Conservation (phyloP, 2,329 filamentous ascomycete species). For the Parastagonospora nodorum region DNA sequence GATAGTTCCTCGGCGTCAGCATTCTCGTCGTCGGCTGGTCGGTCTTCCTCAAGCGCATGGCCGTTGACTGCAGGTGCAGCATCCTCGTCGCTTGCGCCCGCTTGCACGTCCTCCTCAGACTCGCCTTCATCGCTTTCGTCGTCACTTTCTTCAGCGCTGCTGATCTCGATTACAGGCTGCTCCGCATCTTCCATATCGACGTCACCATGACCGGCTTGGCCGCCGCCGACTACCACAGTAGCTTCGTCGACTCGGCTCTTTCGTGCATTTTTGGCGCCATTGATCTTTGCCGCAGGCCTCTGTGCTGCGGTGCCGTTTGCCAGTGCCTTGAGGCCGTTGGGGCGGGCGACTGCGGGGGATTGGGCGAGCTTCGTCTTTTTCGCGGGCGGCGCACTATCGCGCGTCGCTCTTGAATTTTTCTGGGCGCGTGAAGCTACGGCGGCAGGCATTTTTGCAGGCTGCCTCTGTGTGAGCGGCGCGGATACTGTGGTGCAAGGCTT, state of each 20-base stretch:
- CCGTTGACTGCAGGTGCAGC: constrained; percentile 27
- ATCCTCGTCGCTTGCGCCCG: constrained; percentile 37
- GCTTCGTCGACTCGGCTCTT: constrained; percentile 63
- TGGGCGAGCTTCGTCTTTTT: constrained; percentile 46
- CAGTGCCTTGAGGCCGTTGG: constrained; percentile 40
- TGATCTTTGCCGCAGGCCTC: constrained; percentile 56
- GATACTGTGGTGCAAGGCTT: constrained; percentile 9
- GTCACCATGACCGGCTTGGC: constrained; percentile 52
- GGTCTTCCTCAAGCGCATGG: constrained; percentile 39
- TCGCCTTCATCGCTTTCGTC: constrained; percentile 39
- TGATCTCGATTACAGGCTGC: constrained; percentile 53
- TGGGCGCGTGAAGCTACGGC: constrained; percentile 35
- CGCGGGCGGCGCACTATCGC: constrained; percentile 40
- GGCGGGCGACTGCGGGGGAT: constrained; percentile 22
- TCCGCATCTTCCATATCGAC: constrained; percentile 43
- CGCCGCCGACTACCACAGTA: constrained; percentile 58
- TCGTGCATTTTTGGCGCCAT: constrained; percentile 57
- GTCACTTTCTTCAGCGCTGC: constrained; percentile 51
- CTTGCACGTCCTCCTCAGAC: constrained; percentile 14
- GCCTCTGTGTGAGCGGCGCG: not conserved
- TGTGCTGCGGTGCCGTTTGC: constrained; percentile 35
- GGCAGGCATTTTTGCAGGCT: constrained; percentile 36
- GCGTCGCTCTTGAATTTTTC: constrained; percentile 22
- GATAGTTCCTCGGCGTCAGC: constrained; percentile 64
- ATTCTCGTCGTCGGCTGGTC: constrained; percentile 40